phyloP scores from a whole-genome alignment of 2,329 filamentous ascomycete species.

The Chaetomiaceae sp. region DNA sequence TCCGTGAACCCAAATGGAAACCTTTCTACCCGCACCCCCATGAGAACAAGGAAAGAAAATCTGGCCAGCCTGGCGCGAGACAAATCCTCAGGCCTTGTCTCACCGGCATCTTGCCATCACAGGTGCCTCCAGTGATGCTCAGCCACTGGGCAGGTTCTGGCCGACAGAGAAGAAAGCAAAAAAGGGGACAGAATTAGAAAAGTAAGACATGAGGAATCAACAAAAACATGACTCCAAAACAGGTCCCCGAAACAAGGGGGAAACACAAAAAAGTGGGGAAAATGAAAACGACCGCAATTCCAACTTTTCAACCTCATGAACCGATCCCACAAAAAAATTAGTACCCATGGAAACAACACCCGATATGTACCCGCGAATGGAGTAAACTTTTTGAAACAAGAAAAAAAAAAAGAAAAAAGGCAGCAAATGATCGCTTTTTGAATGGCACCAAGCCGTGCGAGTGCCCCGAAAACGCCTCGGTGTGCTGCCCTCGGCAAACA shows the following conservation, averaged over 20 bases:
- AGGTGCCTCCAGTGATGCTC: too few relatives aligned
- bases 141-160: too few relatives aligned
- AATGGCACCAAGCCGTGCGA: constrained; percentile 9
- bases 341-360: constrained; percentile 19
- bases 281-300: constrained; percentile 13
- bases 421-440: constrained; percentile 16
- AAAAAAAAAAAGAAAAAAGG: constrained; percentile 13
- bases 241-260: background rate
- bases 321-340: constrained; percentile 17
- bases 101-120: too few relatives aligned
- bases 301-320: constrained; percentile 21
- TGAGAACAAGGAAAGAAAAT: constrained; percentile 14
- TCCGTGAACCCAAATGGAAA: background rate
- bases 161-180: constrained; percentile 6
- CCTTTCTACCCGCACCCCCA: constrained; percentile 11
- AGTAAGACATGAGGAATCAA: constrained; percentile 15
- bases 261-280: background rate
- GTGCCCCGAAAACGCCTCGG: constrained; percentile 9
- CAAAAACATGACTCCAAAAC: constrained; percentile 10
- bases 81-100: too few relatives aligned
- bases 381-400: constrained; percentile 22
- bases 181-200: constrained; percentile 17
- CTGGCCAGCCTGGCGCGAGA: constrained; percentile 1
- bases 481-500: constrained; percentile 4
- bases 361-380: constrained; percentile 22